Percentiles rank a stretch among this genome's conserved stretches.
phyloP scores from a whole-genome alignment of 257 asterid genomes.

The Plantago ovata region DNA sequence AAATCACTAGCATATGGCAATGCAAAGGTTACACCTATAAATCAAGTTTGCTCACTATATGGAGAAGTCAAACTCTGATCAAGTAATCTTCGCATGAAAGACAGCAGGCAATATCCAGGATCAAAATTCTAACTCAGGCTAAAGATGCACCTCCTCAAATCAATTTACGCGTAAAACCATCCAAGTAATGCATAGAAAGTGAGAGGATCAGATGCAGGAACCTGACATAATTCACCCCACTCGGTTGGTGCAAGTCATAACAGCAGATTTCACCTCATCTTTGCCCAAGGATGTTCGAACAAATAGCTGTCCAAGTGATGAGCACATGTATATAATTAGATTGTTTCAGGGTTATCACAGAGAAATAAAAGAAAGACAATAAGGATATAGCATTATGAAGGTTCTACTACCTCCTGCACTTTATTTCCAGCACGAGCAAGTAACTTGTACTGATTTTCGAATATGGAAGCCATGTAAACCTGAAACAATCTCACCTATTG shows the following conservation, averaged over 20 bases:
- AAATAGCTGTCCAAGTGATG: slow-evolving; percentile 46
- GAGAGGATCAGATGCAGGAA: slow-evolving; percentile 4
- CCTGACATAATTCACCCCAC: slow-evolving; percentile 42
- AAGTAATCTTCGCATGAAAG: neutral
- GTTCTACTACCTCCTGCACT: slow-evolving; percentile 81
- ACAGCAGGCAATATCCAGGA: neutral
- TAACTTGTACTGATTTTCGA: slow-evolving; percentile 80
- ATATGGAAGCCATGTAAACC: slow-evolving; percentile 90
- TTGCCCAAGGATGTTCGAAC: slow-evolving; percentile 67
- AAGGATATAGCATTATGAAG: slow-evolving; percentile 2
- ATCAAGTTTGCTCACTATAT: too few relatives aligned
- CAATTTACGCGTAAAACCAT: neutral
- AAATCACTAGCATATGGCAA: too few relatives aligned
- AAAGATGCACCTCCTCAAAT: neutral
- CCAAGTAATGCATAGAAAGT: neutral
- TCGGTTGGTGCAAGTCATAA: slow-evolving; percentile 74
- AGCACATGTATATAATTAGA: slow-evolving; percentile 7
- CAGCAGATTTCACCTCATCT: slow-evolving; percentile 74
- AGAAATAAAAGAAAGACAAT: slow-evolving; percentile 1
- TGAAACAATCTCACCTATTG: slow-evolving; percentile 20
- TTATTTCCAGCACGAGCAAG: slow-evolving; percentile 93
- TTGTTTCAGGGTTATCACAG: neutral
- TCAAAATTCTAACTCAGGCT: neutral
- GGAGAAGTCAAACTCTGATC: too few relatives aligned
- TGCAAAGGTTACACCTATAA: too few relatives aligned